Evolutionary conservation across 768 basidiomycete genomes (phyloP), one percentile per base, ranked within the genome.

Genomic region (Tylopilus felleus): DNA sequence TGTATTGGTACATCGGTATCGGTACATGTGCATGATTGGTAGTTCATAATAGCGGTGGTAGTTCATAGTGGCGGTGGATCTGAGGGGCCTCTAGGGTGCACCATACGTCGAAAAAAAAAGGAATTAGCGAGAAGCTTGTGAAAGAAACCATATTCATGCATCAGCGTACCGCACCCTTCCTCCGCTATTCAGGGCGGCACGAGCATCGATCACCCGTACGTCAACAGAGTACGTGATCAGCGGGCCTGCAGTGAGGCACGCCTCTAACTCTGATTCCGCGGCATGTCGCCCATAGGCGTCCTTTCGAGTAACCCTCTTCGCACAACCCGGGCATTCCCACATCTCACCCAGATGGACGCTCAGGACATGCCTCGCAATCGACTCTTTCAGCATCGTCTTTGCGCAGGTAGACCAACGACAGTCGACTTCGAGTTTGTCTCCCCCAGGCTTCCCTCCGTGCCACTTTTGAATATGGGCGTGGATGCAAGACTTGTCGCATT

Each of bases 301-400:
- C 16, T 51, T 45, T 19, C 60, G 52, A 27, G 46, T 33, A 22
- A 44, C 47, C 31, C 27, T 40, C 28, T 63, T 57, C 13, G 43
- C 33, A 10, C 65, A 66, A 5, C 49, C 47, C 27, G 8, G 31
- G n/a, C 64, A 63, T 16, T 49, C n/a, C 57, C 51, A 60, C 27
- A 51, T 50, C 46, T 60, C 53, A 10, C 48, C 53, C 5, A 65
- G 51, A 22, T 66, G 64, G 5, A 53, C 27, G 17, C 53, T 48
- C 1, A 59, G 49, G 1, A 59, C 10, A 21, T 64, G 62, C 8
- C 64, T 49, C 10, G 48, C n/a, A 12, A 66, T 50, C 21, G 58
- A 64, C 47, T 64, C 65, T 39, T 64, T 66, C n/a, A 53, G 22
- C 56, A 65, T 66, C 14, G 0, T 39, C 38, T 45, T 51, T 10